Evolutionary conservation across 2,329 filamentous ascomycete species (phyloP).

Genomic region (Plenodomus lindquistii): DNA sequence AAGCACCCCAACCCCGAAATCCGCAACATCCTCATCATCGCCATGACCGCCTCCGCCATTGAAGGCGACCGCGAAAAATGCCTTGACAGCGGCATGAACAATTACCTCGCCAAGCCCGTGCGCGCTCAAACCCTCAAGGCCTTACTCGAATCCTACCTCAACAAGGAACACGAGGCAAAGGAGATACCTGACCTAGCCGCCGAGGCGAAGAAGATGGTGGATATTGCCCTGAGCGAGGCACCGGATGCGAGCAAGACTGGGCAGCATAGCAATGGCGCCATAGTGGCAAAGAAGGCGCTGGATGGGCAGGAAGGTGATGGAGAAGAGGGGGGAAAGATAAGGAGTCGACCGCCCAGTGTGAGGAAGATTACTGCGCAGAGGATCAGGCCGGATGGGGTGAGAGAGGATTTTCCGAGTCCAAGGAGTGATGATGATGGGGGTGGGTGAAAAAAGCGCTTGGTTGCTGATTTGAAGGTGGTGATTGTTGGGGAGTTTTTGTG

Average conservation of each 20-base stretch:
- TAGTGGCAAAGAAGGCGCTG: background rate
- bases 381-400: constrained; percentile 13
- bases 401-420: constrained; percentile 6
- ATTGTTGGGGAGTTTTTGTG: background rate
- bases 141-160: constrained; percentile 73
- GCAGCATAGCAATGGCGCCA: background rate
- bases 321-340: constrained; percentile 5
- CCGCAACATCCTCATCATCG: constrained; percentile 85
- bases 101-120: constrained; percentile 96
- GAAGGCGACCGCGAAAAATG: constrained; percentile 95
- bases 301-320: constrained; percentile 1
- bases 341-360: constrained; percentile 16
- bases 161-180: constrained; percentile 49
- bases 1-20: constrained; percentile 76
- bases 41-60: constrained; percentile 95
- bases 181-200: constrained; percentile 49
- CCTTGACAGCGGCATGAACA: constrained; percentile 95
- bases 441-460: too few species aligned
- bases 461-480: too few species aligned
- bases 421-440: constrained; percentile 1
- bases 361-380: constrained; percentile 19
- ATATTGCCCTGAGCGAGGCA: constrained; percentile 31
- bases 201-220: constrained; percentile 52
- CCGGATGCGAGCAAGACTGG: constrained; percentile 2
- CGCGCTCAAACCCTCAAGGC: constrained; percentile 81